Base-by-base conservation (phyloP, 495 filamentous ascomycete genomes). In the Articulospora tetracladia region DNA sequence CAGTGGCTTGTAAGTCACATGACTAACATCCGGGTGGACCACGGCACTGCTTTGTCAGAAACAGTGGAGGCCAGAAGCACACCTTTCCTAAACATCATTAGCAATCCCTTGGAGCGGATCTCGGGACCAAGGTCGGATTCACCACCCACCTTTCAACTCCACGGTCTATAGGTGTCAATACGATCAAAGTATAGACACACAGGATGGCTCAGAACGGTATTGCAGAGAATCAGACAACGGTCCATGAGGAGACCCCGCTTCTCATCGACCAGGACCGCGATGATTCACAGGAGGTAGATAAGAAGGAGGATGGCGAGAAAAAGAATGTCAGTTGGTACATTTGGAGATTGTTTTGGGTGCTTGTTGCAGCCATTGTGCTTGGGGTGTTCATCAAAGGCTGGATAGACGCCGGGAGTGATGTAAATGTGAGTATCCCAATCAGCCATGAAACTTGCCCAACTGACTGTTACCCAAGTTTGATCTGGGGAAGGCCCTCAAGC, bases 371-470 rank as follows among this genome's bases (percentile, higher is more conserved):
- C 1, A 23, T 69, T 0, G 34, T 70, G n/a, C 36, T 67, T 7
- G 63, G 22, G 6, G 41, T 71, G 4, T 71, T 72, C 24, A 61
- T 71, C 47, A 72, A 69, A 47, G 69, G 69, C 47, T 72, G 70
- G 68, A 62, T 71, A 3, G 67, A 71, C 46, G 67, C 65, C 0
- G 69, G 67, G 0, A 52, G 51, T n/a, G 70, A 72, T 61, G 64
- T 71, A 6, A 57, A 71, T 53, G 69, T 71, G 36, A 10, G 66
- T 64, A 10, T 23, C 51, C 1, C 13, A 20, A 13, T 1, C 26
- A 22, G 22, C 25, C 3, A 22, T 17, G 15, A 36, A 17, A 25
- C n/a, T 19, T 47, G n/a, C 10, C 57, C 26, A 56, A 6, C 17
- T 56, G 1, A 44, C n/a, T 12, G 30, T 32, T 13, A 13, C 15